Evolutionary conservation across 768 basidiomycete genomes (phyloP), one percentile per base, ranked within the genome.

Genomic region (Kwoniella europaea): DNA sequence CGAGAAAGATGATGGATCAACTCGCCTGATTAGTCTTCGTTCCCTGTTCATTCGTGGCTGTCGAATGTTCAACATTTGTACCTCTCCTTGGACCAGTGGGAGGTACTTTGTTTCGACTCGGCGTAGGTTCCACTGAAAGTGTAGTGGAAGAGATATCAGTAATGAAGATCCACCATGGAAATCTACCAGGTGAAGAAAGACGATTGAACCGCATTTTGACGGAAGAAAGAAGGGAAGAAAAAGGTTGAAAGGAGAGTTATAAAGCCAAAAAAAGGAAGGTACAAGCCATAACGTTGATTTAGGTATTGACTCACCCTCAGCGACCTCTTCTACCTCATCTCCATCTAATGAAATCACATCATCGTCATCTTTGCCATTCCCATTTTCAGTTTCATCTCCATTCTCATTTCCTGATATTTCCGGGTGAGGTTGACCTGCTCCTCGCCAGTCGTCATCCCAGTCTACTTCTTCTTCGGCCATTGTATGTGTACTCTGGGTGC

Each of bases 401-500:
- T 67, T 58, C 10, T 58, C 68, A 46, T 35, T 35, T 35, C 35
- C 35, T 35, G 35, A 35, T 35, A 35, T 35, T 35, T 35, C 35
- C 35, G 35, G 57, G 15, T 50, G 24, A 50, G 58, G n/a, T 16
- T 35, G 50, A 15, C 67, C 68, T 9, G 24, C 42, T 15, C 54
- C 63, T 55, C 69, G 20, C 63, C 63, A 62, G n/a, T 71, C 69
- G 41, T 65, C 71, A 52, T 68, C 70, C 74, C 74, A 75, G 50
- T 75, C 74, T 10, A 75, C 74, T 67, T 73, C 71, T 65, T 75
- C 74, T 35, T 75, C 74, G 13, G 71, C 71, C 74, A 75, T 75
- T 59, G 27, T 65, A 2, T 60, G 35, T 61, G 59, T 12, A 16
- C 10, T 68, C 13, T n/a, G 41, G n/a, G 53, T 16, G 42, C 15